phyloP scores from a whole-genome alignment of 148 eudicot genomes.

The Cornus controversa region DNA sequence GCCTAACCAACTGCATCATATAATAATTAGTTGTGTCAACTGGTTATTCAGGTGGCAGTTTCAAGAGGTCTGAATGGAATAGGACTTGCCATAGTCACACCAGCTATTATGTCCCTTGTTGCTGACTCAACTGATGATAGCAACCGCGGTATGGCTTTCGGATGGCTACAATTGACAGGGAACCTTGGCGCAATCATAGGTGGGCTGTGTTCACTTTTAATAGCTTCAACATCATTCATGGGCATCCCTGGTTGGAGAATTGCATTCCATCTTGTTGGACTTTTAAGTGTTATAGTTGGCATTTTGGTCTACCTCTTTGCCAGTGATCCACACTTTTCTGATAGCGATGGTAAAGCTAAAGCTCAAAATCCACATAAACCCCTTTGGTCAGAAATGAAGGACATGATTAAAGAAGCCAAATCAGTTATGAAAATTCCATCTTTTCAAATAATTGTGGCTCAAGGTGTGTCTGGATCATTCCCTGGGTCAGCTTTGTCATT shows the following conservation, averaged over 20 bases:
- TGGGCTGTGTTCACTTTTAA: conserved; percentile 53
- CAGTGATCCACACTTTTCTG: conserved; percentile 57
- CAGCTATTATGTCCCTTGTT: conserved; percentile 78
- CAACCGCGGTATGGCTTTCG: conserved; percentile 85
- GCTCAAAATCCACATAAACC: conserved; percentile 23
- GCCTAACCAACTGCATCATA: neutral
- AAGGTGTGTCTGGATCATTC: conserved; percentile 82
- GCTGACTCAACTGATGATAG: conserved; percentile 89
- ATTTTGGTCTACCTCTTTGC: conserved; percentile 71
- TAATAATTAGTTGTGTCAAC: conserved; percentile 10
- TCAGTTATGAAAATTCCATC: conserved; percentile 68
- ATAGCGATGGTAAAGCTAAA: conserved; percentile 17
- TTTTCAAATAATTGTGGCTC: conserved; percentile 82
- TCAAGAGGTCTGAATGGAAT: conserved; percentile 86
- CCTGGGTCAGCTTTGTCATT: conserved; percentile 89
- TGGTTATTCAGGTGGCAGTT: conserved; percentile 66
- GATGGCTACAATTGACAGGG: conserved; percentile 73
- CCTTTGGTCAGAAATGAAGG: conserved; percentile 49
- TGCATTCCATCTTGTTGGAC: conserved; percentile 77
- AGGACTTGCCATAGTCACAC: conserved; percentile 86
- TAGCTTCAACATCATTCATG: conserved; percentile 65
- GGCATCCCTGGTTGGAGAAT: conserved; percentile 91
- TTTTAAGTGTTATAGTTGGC: conserved; percentile 70
- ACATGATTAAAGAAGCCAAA: conserved; percentile 57
- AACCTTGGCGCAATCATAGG: conserved; percentile 75